Base-by-base conservation (phyloP, 805 yeast genomes). In the Aciculoconidium aculeatum region DNA sequence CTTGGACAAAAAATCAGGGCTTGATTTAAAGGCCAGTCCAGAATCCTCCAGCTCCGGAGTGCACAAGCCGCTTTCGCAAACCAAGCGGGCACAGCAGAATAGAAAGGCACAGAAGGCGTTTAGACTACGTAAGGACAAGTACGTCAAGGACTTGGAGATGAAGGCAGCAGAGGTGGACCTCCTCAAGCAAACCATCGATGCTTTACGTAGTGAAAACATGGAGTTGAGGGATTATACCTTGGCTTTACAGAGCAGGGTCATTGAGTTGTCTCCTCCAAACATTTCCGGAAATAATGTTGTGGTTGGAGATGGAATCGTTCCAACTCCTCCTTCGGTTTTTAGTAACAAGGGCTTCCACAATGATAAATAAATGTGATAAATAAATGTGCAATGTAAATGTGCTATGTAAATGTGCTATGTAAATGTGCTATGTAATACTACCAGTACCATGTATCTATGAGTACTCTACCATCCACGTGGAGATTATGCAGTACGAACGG, bases 91-190 rank as follows among this genome's bases (percentile, higher is more conserved):
- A 2, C 87, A 80, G 6, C 96, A 88, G 58, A 88, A 88, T 62
- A 67, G 96, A 48, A 78, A 75, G 37, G 96, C 96, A 4, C 96
- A 88, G 59, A 75, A 84, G 42, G 95, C 95, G 6, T 88, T 87
- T 59, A 72, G 96, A 49, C 78, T 77, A 50, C 70, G 96, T 37
- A 80, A 83, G 50, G 95, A 87, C 46, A 70, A 74, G 34, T 79
- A 85, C 47, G 76, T 88, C 41, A 80, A 77, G 53, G 90, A 85
- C 27, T 65, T 88, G 34, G 95, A 88, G 57, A 55, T 63, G 20
- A 77, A 78, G 48, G 82, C 83, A 7, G 64, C 67, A 25, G 78
- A 77, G 44, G 75, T 75, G 35, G 75, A 74, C 38, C 63, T 61
- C n/a, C 61, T 83, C 42, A 72, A 75, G 46, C 75, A 74, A 41